Evolutionary conservation across 352 stramenopile genomes (phyloP).

Genomic region (Globisporangium heterothallicum): DNA sequence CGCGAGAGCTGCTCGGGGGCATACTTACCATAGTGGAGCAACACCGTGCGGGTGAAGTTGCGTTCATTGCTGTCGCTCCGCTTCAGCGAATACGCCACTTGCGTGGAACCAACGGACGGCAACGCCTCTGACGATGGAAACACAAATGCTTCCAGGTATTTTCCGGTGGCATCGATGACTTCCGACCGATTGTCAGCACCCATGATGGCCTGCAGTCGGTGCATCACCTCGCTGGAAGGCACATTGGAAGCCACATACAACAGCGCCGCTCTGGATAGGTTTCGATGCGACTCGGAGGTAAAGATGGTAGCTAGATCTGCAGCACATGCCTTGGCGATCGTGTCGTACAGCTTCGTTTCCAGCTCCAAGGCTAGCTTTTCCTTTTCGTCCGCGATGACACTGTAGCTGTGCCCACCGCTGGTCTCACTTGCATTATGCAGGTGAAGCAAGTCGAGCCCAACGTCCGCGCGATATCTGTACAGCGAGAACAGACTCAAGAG

Average conservation of each 20-base stretch:
- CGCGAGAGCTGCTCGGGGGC: constrained; percentile 68
- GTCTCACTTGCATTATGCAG: constrained; percentile 1
- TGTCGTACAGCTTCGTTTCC: constrained; percentile 73
- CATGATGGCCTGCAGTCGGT: constrained; percentile 44
- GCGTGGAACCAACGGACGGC: constrained; percentile 8
- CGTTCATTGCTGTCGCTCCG: background rate
- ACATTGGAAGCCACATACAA: constrained; percentile 75
- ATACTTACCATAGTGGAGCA: constrained; percentile 70
- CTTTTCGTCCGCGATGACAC: constrained; percentile 27
- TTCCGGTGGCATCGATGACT: constrained; percentile 47
- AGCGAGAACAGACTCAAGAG: constrained; percentile 78
- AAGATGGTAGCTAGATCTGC: constrained; percentile 59
- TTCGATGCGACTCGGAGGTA: constrained; percentile 39
- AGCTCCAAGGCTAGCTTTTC: constrained; percentile 54
- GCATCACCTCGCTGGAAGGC: constrained; percentile 45
- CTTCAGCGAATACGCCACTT: constrained; percentile 12
- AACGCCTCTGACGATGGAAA: constrained; percentile 41
- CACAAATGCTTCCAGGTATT: constrained; percentile 76
- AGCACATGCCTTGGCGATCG: constrained; percentile 61
- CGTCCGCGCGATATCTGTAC: constrained; percentile 82
- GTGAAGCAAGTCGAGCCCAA: constrained; percentile 48
- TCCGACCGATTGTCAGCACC: constrained; percentile 35
- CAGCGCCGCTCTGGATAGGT: constrained; percentile 56
- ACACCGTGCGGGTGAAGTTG: constrained; percentile 56
- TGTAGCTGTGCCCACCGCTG: background rate